Conservation (phyloP, 2,329 filamentous ascomycete species). For the Sporothrix pallida region DNA sequence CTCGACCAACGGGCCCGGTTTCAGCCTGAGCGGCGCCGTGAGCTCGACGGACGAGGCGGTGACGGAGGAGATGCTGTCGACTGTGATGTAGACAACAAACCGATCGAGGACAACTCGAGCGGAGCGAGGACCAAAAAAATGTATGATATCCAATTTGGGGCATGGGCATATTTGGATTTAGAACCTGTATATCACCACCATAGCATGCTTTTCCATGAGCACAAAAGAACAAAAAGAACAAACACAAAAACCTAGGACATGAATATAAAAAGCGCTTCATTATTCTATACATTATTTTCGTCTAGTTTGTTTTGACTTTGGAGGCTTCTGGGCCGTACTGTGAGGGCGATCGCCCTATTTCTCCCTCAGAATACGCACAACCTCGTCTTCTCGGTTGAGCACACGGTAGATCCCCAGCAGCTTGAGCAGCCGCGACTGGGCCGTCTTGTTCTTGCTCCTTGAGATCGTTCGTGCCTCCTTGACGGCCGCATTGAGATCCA, state of each 20-base stretch:
- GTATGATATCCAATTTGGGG: constrained; percentile 34
- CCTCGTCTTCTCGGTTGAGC: constrained; percentile 59
- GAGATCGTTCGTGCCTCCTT: constrained; percentile 48
- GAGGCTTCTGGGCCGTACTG: not conserved
- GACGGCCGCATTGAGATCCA: constrained; percentile 60
- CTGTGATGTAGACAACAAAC: constrained; percentile 55
- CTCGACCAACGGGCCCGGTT: constrained; percentile 83
- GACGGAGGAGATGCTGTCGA: constrained; percentile 58
- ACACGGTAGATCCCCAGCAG: constrained; percentile 60
- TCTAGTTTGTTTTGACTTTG: too few species aligned
- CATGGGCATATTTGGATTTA: constrained; percentile 26
- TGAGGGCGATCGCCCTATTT: not conserved
- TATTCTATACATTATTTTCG: not conserved
- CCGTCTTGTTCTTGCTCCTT: constrained; percentile 45
- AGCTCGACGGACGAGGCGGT: constrained; percentile 64
- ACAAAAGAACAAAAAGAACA: not conserved
- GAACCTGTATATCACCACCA: constrained; percentile 32
- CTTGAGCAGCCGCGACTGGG: constrained; percentile 55
- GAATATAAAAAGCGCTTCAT: not conserved
- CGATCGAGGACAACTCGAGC: not conserved
- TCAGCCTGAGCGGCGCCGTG: constrained; percentile 84
- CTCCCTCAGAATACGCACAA: constrained; percentile 56
- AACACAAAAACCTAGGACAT: not conserved
- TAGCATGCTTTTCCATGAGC: constrained; percentile 26
- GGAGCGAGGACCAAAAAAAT: constrained; percentile 21